Evolutionary conservation across 306 rosid species (phyloP).

Genomic region (Astragalus glycyphyllos): DNA sequence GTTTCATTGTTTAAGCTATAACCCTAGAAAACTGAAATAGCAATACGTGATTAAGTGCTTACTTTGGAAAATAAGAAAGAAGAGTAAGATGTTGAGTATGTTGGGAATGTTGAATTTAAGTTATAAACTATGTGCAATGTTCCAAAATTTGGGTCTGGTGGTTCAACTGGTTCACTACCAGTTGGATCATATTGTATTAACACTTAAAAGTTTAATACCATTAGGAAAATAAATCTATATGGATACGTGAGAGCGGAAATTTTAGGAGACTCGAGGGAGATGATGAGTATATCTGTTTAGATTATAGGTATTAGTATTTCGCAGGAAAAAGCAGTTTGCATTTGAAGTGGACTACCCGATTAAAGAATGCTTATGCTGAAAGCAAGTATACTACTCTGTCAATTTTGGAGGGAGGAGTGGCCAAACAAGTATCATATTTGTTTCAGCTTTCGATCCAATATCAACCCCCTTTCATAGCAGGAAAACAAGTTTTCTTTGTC

Average conservation of each 20-base stretch:
- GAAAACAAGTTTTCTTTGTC: background rate
- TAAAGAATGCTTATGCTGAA: slow-evolving; percentile 8
- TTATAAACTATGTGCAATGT: background rate
- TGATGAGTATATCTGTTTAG: slow-evolving; percentile 28
- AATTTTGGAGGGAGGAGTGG: slow-evolving; percentile 20
- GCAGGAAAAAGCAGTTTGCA: slow-evolving; percentile 38
- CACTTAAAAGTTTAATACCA: background rate
- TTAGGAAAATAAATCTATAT: background rate
- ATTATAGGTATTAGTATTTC: slow-evolving; percentile 31
- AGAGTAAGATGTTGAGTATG: background rate
- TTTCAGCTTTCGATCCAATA: slow-evolving; percentile 11
- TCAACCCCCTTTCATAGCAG: background rate
- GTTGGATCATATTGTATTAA: background rate
- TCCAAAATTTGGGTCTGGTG: background rate
- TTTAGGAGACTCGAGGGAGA: slow-evolving; percentile 13
- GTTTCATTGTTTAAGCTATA: background rate
- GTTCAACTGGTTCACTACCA: background rate
- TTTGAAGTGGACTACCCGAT: slow-evolving; percentile 23
- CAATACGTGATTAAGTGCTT: background rate
- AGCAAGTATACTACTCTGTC: background rate
- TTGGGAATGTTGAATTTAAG: background rate
- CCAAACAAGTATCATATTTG: slow-evolving; percentile 1
- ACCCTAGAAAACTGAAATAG: background rate
- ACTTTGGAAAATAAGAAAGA: background rate
- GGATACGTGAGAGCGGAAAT: slow-evolving; percentile 1